Evolutionary conservation across 2,329 filamentous ascomycete genomes (phyloP).

Genomic region (Aspergillus quadrilineatus): DNA sequence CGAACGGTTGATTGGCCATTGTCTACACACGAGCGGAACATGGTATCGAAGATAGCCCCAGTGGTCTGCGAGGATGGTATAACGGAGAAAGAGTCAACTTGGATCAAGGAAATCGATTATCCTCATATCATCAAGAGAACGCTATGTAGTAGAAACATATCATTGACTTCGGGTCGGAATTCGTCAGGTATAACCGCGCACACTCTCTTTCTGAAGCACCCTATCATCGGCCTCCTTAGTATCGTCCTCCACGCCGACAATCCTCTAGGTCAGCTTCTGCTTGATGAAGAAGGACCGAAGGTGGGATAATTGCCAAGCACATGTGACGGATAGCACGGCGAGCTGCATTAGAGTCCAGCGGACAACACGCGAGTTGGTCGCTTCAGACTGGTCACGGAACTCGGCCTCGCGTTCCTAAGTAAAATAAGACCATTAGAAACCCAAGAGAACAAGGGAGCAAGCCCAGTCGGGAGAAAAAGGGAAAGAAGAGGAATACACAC

Average conservation of each 20-base stretch:
- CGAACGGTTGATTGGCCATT: too few relatives aligned
- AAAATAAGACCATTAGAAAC: background rate
- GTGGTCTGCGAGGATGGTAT: too few relatives aligned
- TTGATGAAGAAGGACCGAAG: slow-evolving; percentile 98
- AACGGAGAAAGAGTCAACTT: too few relatives aligned
- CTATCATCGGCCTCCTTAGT: background rate
- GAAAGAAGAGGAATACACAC: slow-evolving; percentile 50
- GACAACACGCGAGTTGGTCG: slow-evolving; percentile 85
- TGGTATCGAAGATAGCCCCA: too few relatives aligned
- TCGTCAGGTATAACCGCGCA: background rate
- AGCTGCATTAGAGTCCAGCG: slow-evolving; percentile 93
- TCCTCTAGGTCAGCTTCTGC: slow-evolving; percentile 86
- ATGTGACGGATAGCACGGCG: slow-evolving; percentile 77
- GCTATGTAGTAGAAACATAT: slow-evolving; percentile 12
- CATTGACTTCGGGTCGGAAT: slow-evolving; percentile 8
- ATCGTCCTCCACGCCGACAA: background rate
- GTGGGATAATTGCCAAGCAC: slow-evolving; percentile 96
- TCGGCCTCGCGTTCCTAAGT: slow-evolving; percentile 89
- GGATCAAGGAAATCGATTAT: background rate
- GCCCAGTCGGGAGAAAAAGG: background rate
- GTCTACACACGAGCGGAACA: too few relatives aligned
- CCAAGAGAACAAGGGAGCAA: background rate
- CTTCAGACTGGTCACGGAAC: slow-evolving; percentile 96
- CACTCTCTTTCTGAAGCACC: background rate
- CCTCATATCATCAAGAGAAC: slow-evolving; percentile 12